Conservation (phyloP, 2,329 filamentous ascomycete genomes). For the Macrophomina pseudophaseolina region DNA sequence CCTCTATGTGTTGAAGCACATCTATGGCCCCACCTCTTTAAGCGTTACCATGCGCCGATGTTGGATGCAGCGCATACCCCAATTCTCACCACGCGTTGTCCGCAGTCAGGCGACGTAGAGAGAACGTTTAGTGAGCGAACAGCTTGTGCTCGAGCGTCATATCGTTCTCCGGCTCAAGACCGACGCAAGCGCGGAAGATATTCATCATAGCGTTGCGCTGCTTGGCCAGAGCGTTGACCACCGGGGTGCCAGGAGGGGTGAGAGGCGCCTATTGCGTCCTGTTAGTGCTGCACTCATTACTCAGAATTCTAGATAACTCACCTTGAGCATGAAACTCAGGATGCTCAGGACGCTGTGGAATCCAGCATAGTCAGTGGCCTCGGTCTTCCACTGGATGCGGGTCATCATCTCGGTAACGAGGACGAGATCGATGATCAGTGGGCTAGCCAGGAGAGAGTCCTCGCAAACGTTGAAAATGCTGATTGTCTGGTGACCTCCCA, state of each 20-base stretch:
- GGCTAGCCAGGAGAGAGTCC: conserved; percentile 93
- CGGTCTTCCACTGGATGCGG: conserved; percentile 82
- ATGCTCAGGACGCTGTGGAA: conserved; percentile 98
- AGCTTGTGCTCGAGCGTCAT: conserved; percentile 99
- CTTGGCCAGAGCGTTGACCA: conserved; percentile 94
- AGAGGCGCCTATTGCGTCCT: conserved; percentile 72
- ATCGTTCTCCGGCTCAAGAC: conserved; percentile 94
- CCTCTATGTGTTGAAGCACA: conserved; percentile 23
- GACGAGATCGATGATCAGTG: conserved; percentile 95
- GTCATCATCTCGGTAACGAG: conserved; percentile 97
- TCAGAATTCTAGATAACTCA: conserved; percentile 34
- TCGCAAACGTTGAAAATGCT: conserved; percentile 99
- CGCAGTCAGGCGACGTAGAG: not conserved
- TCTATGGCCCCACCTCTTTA: not conserved
- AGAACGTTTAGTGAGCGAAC: conserved; percentile 53
- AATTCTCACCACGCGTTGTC: not conserved
- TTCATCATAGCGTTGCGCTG: conserved; percentile 94
- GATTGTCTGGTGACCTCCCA: conserved; percentile 95
- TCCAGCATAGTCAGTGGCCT: conserved; percentile 75
- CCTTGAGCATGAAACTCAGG: conserved; percentile 96
- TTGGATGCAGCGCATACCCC: conserved; percentile 18
- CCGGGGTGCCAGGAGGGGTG: conserved; percentile 91
- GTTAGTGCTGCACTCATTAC: conserved; percentile 26
- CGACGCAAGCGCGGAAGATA: conserved; percentile 97
- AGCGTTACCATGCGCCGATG: conserved; percentile 14